phyloP scores from a whole-genome alignment of 257 asterid species.

The Cruciata laevipes region DNA sequence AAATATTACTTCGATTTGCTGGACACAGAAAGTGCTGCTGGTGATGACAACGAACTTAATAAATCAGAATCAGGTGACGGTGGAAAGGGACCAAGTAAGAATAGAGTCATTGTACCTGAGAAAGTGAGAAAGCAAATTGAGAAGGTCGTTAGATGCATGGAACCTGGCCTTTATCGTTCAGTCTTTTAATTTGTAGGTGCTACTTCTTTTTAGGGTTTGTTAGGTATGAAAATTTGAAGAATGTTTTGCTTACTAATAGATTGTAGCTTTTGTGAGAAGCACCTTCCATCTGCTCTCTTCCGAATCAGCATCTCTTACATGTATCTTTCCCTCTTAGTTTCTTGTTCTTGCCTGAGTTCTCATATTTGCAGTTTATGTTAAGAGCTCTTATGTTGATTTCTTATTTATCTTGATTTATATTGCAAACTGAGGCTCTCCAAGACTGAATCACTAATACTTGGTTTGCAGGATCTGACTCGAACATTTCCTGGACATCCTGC shows the following conservation, averaged over 20 bases:
- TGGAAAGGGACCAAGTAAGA: slow-evolving; percentile 21
- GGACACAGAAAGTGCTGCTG: slow-evolving; percentile 38
- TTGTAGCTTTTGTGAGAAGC: slow-evolving; percentile 12
- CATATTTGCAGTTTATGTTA: too few species aligned
- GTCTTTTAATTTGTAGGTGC: slow-evolving; percentile 89
- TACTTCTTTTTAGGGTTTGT: slow-evolving; percentile 85
- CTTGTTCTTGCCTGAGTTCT: slow-evolving; percentile 10
- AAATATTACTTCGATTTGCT: slow-evolving; percentile 73
- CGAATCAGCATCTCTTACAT: not conserved
- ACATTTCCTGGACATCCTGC: slow-evolving; percentile 99
- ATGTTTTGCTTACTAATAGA: slow-evolving; percentile 28
- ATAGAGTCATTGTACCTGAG: slow-evolving; percentile 48
- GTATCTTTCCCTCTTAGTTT: slow-evolving; percentile 2
- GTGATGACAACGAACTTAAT: slow-evolving; percentile 32
- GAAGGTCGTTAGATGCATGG: slow-evolving; percentile 99
- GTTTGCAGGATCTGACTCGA: slow-evolving; percentile 76
- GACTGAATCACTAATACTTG: slow-evolving; percentile 24
- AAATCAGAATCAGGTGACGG: slow-evolving; percentile 26
- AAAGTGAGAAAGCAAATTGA: slow-evolving; percentile 92
- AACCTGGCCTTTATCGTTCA: slow-evolving; percentile 85
- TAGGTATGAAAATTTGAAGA: slow-evolving; percentile 47
- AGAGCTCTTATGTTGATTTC: slow-evolving; percentile 4
- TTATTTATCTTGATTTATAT: slow-evolving; percentile 9
- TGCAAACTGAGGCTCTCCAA: slow-evolving; percentile 13
- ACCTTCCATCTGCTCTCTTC: slow-evolving; percentile 8